Base-by-base conservation (phyloP, 805 yeast species). In the Kuraishia capsulata region DNA sequence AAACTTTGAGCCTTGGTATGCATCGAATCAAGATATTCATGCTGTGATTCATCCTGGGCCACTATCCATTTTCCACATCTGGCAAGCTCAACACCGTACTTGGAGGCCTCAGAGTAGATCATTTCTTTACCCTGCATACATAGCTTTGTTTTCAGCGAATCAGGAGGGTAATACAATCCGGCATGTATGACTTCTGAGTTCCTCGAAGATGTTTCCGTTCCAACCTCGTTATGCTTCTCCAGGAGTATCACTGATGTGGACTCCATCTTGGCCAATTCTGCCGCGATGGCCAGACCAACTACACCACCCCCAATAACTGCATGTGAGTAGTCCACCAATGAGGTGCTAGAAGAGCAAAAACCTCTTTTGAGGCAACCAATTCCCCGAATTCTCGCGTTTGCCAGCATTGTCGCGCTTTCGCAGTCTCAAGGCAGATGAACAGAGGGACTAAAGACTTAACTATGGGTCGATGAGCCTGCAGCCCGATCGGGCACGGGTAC, bases 111-210 rank as follows among this genome's bases (percentile, higher is more conserved):
- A n/a, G n/a, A n/a, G 53, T 87, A 88, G 10, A 88, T 65, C 56
- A 78, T 57, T 11, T 75, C 57, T 48, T 83, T 87, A 0, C 97
- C 97, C 29, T 71, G 67, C 25, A 88, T 64, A 50, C 96, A 89
- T 21, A 88, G 58, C 45, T 65, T 58, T 0, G 85, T 75, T 51
- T 85, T 81, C 39, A 89, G 62, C 2, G 82, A 69, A 41, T 73
- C 72, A 8, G 64, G 59, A 0, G 95, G 94, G 50, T 84, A 82
- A 54, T 89, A 89, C 5, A 88, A 50, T 0, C 96, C 96, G 0
- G 95, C 95, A 59, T 88, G 97, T 19, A 88, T 81, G 20, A 89
- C 97, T 52, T 89, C 97, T 2, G 95, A 83, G 62, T 88, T 88
- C 38, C 96, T 65, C n/a, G 90, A 72, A 4, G 94, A 81, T 0